Evolutionary conservation across 2,329 filamentous ascomycete genomes (phyloP), one percentile per base, ranked within the genome.

Genomic region (Calonectria ilicicola): DNA sequence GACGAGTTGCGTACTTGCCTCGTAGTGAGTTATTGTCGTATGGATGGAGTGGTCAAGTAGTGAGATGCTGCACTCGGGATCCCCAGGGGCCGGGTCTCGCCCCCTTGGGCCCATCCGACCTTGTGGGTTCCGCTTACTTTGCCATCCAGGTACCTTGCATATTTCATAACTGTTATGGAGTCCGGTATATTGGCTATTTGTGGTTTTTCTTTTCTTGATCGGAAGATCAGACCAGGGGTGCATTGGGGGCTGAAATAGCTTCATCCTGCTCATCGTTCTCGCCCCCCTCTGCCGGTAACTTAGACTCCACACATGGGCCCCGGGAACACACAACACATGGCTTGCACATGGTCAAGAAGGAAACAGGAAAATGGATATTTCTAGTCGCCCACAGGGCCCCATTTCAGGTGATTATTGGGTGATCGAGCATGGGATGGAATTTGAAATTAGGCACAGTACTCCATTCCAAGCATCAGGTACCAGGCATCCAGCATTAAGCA

Each of bases 41-140:
- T 60, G 53, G 29, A 60, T 60, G 53, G 29, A 60, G 53, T 35
- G 35, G 53, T 60, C 32, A 27, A 60, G 53, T 6, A 40, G 38
- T 21, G 10, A 56, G 53, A 40, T 65, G 42, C 65, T 71, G 51
- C 46, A 38, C 27, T 72, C 68, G 69, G 29, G 47, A 66, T 64
- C 51, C 66, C 73, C 75, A 74, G 74, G 44, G 63, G 49, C 65
- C 66, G 58, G 69, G 65, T 75, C 70, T 70, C 51, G 75, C 67
- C 72, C 68, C 62, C 51, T 46, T 46, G n/a, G 49, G 58, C 68
- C 64, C 27, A 29, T 69, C 32, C 21, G 21, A 4, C 29, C 15
- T n/a, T 27, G 70, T 72, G 72, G 74, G 29, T 65, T 76, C 32
- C 35, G 21, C 53, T 63, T 35, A 32, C 35, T 69, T 72, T 72